Percentiles rank a stretch among this genome's conserved stretches.
These are phyloP conservation scores for Cercospora sp. DNA, from an alignment of 2,329 filamentous ascomycete genomes.

Conservation along the genomic window DNA sequence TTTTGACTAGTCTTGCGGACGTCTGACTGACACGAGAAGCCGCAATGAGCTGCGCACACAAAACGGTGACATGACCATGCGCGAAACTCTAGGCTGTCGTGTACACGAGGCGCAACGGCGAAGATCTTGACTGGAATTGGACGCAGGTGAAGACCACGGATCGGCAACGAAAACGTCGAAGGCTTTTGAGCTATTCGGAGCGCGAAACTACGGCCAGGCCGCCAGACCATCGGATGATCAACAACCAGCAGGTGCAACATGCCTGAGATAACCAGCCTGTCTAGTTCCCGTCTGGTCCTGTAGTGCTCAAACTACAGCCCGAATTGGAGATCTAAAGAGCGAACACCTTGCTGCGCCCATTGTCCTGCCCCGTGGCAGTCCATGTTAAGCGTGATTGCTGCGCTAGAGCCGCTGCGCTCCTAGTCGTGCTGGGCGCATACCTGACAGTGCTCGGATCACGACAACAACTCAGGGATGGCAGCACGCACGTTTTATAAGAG, in stretches of 20 bases:
- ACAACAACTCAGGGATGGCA: constrained; percentile 3
- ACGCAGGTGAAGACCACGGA: not conserved
- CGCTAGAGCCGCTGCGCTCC: not conserved
- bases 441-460: not conserved
- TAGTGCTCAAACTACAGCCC: not conserved
- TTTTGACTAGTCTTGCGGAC: not conserved
- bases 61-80: not conserved
- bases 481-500: not conserved
- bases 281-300: too few relatives aligned
- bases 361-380: not conserved
- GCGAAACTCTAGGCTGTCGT: not conserved
- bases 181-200: not conserved
- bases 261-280: not conserved
- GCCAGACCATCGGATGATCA: not conserved
- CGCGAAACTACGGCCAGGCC: not conserved
- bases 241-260: not conserved
- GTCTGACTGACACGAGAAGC: not conserved
- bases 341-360: not conserved
- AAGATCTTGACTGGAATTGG: not conserved
- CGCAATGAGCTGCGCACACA: not conserved
- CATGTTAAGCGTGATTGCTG: constrained; percentile 6
- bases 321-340: not conserved
- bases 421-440: not conserved
- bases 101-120: not conserved
- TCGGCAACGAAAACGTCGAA: not conserved